Percentiles rank a stretch among this genome's conserved stretches.
Evolutionary conservation across 2,329 filamentous ascomycete species (phyloP).

Genomic region (Talaromyces sp.): DNA sequence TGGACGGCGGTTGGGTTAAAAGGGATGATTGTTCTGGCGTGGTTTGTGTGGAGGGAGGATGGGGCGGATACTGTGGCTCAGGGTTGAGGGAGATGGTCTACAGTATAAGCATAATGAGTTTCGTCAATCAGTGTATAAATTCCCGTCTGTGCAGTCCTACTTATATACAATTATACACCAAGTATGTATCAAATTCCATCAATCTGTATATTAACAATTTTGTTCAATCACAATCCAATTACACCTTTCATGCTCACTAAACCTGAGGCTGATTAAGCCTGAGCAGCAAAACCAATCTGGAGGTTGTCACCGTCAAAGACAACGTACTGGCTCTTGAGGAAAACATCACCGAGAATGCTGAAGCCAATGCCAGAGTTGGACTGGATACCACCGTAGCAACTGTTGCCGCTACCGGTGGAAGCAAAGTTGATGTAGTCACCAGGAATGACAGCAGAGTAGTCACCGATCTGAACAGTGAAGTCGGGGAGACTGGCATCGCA

Average conservation of each 20-base stretch:
- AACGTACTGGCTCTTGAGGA: slow-evolving; percentile 73
- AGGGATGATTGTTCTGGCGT: slow-evolving; percentile 52
- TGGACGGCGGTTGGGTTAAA: slow-evolving; percentile 61
- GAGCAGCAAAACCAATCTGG: slow-evolving; percentile 48
- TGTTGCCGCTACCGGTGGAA: slow-evolving; percentile 32
- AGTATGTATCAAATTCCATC: background rate
- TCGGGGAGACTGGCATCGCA: slow-evolving; percentile 51
- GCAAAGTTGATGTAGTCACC: slow-evolving; percentile 55
- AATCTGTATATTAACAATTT: background rate
- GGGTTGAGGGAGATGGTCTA: background rate
- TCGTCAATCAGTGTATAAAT: background rate
- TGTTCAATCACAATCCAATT: background rate
- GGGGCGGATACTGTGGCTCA: background rate
- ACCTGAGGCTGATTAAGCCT: slow-evolving; percentile 24
- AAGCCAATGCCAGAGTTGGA: slow-evolving; percentile 54
- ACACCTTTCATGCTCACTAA: background rate
- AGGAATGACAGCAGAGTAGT: slow-evolving; percentile 49
- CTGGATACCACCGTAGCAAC: slow-evolving; percentile 76
- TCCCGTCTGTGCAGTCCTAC: background rate
- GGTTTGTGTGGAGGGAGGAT: slow-evolving; percentile 58
- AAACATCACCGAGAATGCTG: slow-evolving; percentile 72
- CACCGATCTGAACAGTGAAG: slow-evolving; percentile 52
- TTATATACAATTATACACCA: slow-evolving; percentile 1
- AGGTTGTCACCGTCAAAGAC: slow-evolving; percentile 60
- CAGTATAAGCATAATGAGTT: too few species aligned